Base-by-base conservation (phyloP, 179 eudicot species). In the Actinidia arguta region DNA sequence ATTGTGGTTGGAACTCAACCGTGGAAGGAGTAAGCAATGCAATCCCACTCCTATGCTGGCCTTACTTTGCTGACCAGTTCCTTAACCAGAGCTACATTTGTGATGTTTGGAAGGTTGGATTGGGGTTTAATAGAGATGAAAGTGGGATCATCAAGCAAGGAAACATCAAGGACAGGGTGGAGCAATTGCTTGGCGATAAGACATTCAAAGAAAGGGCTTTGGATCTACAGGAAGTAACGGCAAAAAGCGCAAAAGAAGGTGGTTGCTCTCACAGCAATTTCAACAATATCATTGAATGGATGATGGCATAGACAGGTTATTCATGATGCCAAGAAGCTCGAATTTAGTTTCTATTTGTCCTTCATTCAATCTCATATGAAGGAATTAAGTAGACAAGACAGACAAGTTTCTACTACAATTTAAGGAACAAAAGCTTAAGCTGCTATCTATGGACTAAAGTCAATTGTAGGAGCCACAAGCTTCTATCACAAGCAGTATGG, bases 1-100 rank as follows among this genome's bases (percentile, higher is more conserved):
- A 85, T 17, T 81, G 82, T 64, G 82, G 84, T 17, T 85, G 87
- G 87, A 85, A 86, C 64, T 86, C 85, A 56, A 84, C 89, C 3
- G 36, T 81, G 17, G 89, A 86, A 67, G 83, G 81, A 2, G 31
- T 81, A 22, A 82, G 87, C 67, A 81, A 81, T 58, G 89, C 85
- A 42, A 64, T 84, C 46, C 87, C 87, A 68, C 61, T 87, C 50
- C 48, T 87, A 11, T 84, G 85, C 31, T 84, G 87, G 89, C 85
- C 88, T 78, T 88, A 78, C 46, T 83, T 81, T 73, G 86, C 67
- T 6, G 86, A 83, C 50, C 86, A 85, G 55, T 78, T 82, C 48
- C 44, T 74, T 18, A 74, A 85, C 48, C 47, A 81, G 83, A 75
- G 44, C 54, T 85, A 88, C 55, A 83, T 88, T 64, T 77, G 86